Percentiles rank a stretch among this genome's conserved stretches.
Conservation (phyloP, 192 early-diverging fungal species). For the Coemansia guatemalensis region DNA sequence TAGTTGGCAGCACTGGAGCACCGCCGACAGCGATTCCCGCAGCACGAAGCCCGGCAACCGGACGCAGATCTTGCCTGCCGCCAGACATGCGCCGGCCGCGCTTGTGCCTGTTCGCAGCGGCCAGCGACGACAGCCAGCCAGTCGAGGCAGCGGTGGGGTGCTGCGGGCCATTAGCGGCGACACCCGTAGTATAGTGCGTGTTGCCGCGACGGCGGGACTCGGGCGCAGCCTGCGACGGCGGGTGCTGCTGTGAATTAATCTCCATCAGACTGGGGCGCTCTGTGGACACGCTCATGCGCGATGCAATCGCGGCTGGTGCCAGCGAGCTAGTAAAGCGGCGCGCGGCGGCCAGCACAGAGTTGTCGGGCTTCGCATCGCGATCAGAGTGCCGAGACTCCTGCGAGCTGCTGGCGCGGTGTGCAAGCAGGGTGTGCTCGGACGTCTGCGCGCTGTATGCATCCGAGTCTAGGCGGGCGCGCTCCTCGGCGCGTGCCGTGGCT, state of each 20-base stretch:
- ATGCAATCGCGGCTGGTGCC: constrained; percentile 14
- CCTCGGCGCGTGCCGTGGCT: constrained; percentile 24
- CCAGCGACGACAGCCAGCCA: constrained; percentile 37
- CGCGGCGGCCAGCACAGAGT: constrained; percentile 25
- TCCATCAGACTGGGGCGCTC: constrained; percentile 52
- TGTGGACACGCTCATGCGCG: constrained; percentile 51
- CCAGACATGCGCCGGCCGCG: constrained; percentile 23
- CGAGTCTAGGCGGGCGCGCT: background rate
- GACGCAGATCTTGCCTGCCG: constrained; percentile 21
- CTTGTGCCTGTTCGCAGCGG: constrained; percentile 3
- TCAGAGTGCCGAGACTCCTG: background rate
- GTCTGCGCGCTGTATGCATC: too few relatives aligned
- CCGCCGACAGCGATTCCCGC: constrained; percentile 2
- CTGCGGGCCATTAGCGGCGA: background rate
- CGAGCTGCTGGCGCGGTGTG: background rate
- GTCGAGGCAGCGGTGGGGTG: background rate
- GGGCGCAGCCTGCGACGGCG: background rate
- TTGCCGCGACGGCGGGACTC: background rate
- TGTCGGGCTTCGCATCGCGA: too few relatives aligned
- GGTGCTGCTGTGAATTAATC: constrained; percentile 6
- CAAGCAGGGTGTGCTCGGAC: background rate
- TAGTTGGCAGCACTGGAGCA: constrained; percentile 23
- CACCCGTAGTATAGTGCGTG: background rate
- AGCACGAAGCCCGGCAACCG: background rate
- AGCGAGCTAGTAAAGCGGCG: constrained; percentile 42